These are phyloP conservation scores for Forsythia viridissima DNA, from an alignment of 257 asterid genomes.

Conservation along the genomic window DNA sequence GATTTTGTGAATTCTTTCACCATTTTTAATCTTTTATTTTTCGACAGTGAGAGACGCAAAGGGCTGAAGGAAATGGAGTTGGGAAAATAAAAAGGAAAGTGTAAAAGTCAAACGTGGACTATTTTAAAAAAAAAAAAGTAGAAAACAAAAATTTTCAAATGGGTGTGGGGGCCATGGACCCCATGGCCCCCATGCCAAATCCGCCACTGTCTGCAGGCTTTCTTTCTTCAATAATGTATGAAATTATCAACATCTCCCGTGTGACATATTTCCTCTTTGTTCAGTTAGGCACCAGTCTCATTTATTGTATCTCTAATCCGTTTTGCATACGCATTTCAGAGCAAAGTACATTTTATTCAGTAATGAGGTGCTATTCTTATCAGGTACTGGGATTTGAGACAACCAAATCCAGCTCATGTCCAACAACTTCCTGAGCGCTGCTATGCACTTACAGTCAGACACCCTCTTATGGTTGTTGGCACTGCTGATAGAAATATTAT, in stretches of 20 bases:
- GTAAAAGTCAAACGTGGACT: too few species aligned
- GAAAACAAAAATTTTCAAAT: too few species aligned
- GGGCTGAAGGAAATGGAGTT: too few species aligned
- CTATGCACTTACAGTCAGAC: slow-evolving; percentile 83
- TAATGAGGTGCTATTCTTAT: slow-evolving; percentile 15
- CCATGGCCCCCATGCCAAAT: too few species aligned
- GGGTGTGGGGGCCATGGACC: too few species aligned
- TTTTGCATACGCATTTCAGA: neutral
- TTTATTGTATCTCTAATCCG: neutral
- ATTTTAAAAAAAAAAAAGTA: too few species aligned
- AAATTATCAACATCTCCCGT: slow-evolving; percentile 7
- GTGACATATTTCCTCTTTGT: slow-evolving; percentile 11
- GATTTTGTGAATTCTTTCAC: too few species aligned
- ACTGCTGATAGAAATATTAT: slow-evolving; percentile 89
- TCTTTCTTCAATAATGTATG: neutral
- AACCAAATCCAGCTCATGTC: slow-evolving; percentile 81
- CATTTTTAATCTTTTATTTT: too few species aligned
- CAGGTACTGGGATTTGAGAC: slow-evolving; percentile 99
- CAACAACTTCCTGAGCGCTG: slow-evolving; percentile 97
- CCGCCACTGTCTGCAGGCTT: neutral
- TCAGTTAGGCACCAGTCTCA: neutral
- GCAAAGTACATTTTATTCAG: slow-evolving; percentile 5
- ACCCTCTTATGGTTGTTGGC: slow-evolving; percentile 95
- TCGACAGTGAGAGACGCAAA: too few species aligned
- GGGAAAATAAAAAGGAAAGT: too few species aligned